Percentiles rank a stretch among this genome's conserved stretches.
phyloP scores from a whole-genome alignment of 768 basidiomycete species.

The Boletus pseudopeckii region DNA sequence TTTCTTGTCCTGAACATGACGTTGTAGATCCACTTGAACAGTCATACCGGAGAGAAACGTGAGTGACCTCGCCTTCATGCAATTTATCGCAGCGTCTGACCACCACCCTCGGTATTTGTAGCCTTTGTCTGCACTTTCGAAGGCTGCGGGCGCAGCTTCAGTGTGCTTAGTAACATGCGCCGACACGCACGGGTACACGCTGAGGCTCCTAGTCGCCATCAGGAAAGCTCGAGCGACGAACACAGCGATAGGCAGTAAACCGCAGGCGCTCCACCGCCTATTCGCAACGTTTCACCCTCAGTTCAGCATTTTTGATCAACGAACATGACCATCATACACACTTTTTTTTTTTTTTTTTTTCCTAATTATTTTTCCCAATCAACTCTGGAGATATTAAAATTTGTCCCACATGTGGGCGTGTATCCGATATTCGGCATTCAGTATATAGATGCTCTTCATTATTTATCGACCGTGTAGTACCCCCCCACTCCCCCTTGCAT shows the following conservation, averaged over 20 bases:
- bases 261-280: constrained; percentile 12
- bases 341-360: not conserved
- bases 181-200: constrained; percentile 75
- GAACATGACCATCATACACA: not conserved
- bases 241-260: constrained; percentile 37
- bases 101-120: constrained; percentile 26
- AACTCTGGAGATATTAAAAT: not conserved
- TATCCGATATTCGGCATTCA: constrained; percentile 13
- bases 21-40: constrained; percentile 74
- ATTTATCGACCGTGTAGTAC: constrained; percentile 21
- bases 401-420: constrained; percentile 1
- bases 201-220: constrained; percentile 30
- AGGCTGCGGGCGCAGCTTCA: constrained; percentile 77
- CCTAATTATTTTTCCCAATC: not conserved
- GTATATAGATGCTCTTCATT: not conserved
- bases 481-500: constrained; percentile 1
- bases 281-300: constrained; percentile 7
- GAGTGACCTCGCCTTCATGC: constrained; percentile 28
- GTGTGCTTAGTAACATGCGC: constrained; percentile 87
- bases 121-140: constrained; percentile 75
- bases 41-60: constrained; percentile 86
- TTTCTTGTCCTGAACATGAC: constrained; percentile 7
- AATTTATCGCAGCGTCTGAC: constrained; percentile 13
- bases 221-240: constrained; percentile 45
- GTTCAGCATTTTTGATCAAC: constrained; percentile 3